These are phyloP conservation scores for Mycena crocata DNA, from an alignment of 768 basidiomycete genomes.

Conservation along the genomic window DNA sequence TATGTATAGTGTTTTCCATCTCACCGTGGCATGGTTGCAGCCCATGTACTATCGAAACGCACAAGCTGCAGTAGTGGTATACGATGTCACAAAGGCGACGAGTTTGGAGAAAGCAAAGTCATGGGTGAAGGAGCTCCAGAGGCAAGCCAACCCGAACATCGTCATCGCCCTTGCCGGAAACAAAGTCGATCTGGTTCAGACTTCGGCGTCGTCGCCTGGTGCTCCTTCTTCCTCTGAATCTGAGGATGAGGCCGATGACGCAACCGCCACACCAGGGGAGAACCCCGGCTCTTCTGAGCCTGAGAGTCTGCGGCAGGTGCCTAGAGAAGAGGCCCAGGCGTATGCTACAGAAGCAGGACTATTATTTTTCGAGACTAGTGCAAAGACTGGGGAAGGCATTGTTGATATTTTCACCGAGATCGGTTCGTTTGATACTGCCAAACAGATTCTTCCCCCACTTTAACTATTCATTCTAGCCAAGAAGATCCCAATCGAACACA, in stretches of 20 bases:
- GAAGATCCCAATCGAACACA: conserved; percentile 89
- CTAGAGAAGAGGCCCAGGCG: conserved; percentile 93
- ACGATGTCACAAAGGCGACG: conserved; percentile 95
- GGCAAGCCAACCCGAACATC: conserved; percentile 99
- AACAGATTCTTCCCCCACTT: background rate
- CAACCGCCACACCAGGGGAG: conserved; percentile 88
- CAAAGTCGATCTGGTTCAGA: conserved; percentile 92
- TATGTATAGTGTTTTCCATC: background rate
- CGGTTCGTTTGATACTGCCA: conserved; percentile 61
- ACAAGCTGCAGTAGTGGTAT: conserved; percentile 97
- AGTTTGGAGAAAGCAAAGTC: conserved; percentile 99
- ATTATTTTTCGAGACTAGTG: conserved; percentile 97
- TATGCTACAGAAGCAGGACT: conserved; percentile 96
- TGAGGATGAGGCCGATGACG: conserved; percentile 93
- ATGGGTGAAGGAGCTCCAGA: conserved; percentile 99
- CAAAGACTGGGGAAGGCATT: conserved; percentile 96
- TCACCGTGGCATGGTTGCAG: conserved; percentile 50
- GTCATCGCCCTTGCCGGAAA: conserved; percentile 99
- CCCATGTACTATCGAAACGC: conserved; percentile 99
- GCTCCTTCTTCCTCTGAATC: conserved; percentile 69
- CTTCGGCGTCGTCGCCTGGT: conserved; percentile 64
- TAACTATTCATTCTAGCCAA: conserved; percentile 49
- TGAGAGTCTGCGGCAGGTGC: conserved; percentile 88
- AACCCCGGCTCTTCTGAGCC: conserved; percentile 65
- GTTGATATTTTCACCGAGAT: conserved; percentile 99